Conservation (phyloP, 208 protist genomes). For the Crithidia bombi region DNA sequence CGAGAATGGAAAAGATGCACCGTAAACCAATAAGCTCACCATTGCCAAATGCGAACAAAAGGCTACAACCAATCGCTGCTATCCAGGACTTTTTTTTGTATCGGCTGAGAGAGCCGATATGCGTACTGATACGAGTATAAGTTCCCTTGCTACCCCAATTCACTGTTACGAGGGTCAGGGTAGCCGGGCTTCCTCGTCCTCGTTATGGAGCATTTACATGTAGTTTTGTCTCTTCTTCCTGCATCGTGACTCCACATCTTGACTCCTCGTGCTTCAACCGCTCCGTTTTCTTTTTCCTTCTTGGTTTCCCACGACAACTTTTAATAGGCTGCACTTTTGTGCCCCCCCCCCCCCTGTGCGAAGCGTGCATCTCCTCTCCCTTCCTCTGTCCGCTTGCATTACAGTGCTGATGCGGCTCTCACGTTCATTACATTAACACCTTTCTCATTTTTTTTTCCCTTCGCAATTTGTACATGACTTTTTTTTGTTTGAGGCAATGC, state of each 20-base stretch:
- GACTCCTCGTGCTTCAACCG: background rate
- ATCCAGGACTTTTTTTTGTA: too few species aligned
- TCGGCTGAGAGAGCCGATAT: too few species aligned
- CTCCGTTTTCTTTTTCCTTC: slow-evolving; percentile 5
- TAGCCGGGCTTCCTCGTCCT: too few species aligned
- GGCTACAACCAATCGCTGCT: too few species aligned
- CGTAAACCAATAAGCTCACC: too few species aligned
- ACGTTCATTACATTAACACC: background rate
- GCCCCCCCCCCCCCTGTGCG: background rate
- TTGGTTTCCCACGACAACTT: background rate
- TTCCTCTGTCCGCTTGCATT: background rate
- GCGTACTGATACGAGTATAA: too few species aligned
- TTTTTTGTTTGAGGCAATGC: slow-evolving; percentile 5
- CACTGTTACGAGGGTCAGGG: too few species aligned
- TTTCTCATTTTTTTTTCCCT: background rate
- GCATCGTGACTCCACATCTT: background rate
- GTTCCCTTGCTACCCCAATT: too few species aligned
- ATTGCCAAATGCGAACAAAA: too few species aligned
- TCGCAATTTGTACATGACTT: background rate
- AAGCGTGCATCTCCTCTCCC: background rate
- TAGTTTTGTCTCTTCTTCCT: too few species aligned
- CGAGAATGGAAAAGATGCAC: too few species aligned
- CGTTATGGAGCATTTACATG: too few species aligned
- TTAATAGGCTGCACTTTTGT: background rate
- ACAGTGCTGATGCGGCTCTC: background rate